Evolutionary conservation across 805 yeast genomes (phyloP), one percentile per base, ranked within the genome.

Genomic region (Brettanomyces naardenensis): DNA sequence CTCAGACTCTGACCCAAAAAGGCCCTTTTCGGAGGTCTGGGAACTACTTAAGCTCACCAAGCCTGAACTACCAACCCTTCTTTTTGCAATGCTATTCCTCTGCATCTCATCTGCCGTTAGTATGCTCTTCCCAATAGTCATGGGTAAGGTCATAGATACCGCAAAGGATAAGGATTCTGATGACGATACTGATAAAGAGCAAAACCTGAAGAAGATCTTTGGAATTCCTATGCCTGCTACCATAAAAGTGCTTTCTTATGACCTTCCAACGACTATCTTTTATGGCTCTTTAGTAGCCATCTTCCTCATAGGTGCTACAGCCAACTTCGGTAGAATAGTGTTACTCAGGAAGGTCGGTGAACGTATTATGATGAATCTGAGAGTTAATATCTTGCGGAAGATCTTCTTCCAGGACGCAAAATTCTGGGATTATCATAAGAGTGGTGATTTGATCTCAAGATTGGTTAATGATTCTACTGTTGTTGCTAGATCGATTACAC

Each of bases 371-470:
- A 90, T 95, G 6, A 71, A 92, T 42, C 62, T 90, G 44, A 71
- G 97, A 49, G 70, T 90, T 7, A 69, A 85, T 39, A 75, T 90
- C 27, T 75, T 87, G 58, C 75, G 75, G 52, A 84, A 81, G 34
- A 75, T 90, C 13, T 67, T 90, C 39, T 76, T 77, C 33, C 96
- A 89, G 54, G 96, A 89, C 57, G 79, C 95, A 4, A 82, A 83
- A 46, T 90, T 90, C 52, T 78, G 89, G 61, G 97, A 90, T 52
- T 77, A 78, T 23, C 88, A 92, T 42, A 76, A 89, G 45, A 87
- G 88, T 7, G 97, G 97, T 29, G 97, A 90, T 55, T 66, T 90
- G 51, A 87, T 90, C 31, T 86, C 95, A 4, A 68, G 97, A 44
- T 64, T 90, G 34, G 82, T 92, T 4, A 81, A 85, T 30, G 97